Percentiles rank a stretch among this genome's conserved stretches.
These are phyloP conservation scores for Coemansia sp. DNA, from an alignment of 192 early-diverging fungal species.

Conservation along the genomic window DNA sequence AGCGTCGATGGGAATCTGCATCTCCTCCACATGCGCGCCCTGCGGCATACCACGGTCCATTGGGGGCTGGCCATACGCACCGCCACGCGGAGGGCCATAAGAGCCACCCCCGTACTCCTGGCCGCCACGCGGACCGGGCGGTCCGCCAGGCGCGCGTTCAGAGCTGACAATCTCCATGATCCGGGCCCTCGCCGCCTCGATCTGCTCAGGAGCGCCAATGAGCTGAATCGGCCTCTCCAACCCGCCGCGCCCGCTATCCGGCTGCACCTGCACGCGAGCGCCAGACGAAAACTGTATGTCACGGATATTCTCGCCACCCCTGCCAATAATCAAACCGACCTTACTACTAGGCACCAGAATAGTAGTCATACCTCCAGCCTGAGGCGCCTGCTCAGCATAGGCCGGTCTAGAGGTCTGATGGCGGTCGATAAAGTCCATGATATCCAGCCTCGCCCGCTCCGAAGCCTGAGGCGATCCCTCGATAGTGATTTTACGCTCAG, in stretches of 20 bases:
- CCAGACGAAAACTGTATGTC: slow-evolving; percentile 69
- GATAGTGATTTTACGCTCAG: slow-evolving; percentile 44
- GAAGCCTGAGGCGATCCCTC: slow-evolving; percentile 26
- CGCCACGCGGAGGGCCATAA: not conserved
- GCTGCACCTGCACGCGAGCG: slow-evolving; percentile 71
- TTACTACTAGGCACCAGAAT: slow-evolving; percentile 67
- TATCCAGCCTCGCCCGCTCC: slow-evolving; percentile 34
- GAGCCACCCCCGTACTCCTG: slow-evolving; percentile 9
- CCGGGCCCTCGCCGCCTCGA: slow-evolving; percentile 68
- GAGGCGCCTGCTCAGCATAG: slow-evolving; percentile 11
- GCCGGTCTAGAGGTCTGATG: slow-evolving; percentile 26
- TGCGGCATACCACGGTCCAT: not conserved
- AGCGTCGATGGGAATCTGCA: slow-evolving; percentile 44
- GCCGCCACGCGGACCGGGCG: not conserved
- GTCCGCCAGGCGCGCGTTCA: slow-evolving; percentile 9
- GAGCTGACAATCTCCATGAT: slow-evolving; percentile 75
- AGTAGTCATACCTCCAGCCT: slow-evolving; percentile 34
- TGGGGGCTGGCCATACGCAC: slow-evolving; percentile 1
- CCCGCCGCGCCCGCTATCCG: slow-evolving; percentile 53
- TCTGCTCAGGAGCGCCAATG: slow-evolving; percentile 69
- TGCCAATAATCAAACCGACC: slow-evolving; percentile 85
- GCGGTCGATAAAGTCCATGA: slow-evolving; percentile 41
- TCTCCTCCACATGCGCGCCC: slow-evolving; percentile 31
- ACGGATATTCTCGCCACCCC: slow-evolving; percentile 77
- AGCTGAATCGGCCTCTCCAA: slow-evolving; percentile 64